These are phyloP conservation scores for Flammula alnicola DNA, from an alignment of 1,284 basidiomycete species.

Conservation along the genomic window DNA sequence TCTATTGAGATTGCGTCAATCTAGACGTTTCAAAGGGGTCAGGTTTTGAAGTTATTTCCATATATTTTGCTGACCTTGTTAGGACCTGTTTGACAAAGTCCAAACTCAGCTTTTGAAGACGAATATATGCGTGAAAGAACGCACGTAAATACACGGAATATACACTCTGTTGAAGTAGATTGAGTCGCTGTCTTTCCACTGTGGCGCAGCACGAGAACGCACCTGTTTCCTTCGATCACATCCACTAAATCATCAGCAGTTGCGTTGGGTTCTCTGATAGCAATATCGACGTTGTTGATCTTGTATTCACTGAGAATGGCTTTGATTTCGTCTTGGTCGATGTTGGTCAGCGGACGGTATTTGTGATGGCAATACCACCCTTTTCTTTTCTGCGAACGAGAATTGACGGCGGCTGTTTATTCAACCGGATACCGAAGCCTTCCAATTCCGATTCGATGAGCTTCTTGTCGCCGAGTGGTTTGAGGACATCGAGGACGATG, in stretches of 20 bases:
- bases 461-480: slow-evolving; percentile 94
- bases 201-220: slow-evolving; percentile 12
- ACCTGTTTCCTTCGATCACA: slow-evolving; percentile 92
- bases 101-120: background rate
- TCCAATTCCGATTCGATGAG: slow-evolving; percentile 93
- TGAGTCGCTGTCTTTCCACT: background rate
- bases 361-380: slow-evolving; percentile 92
- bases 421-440: slow-evolving; percentile 95
- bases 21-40: slow-evolving; percentile 48
- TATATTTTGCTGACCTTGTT: slow-evolving; percentile 61
- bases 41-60: too few species aligned
- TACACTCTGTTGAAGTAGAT: slow-evolving; percentile 71
- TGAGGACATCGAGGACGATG: slow-evolving; percentile 97
- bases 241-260: slow-evolving; percentile 98
- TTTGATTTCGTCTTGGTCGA: slow-evolving; percentile 95
- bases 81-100: slow-evolving; percentile 53
- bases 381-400: slow-evolving; percentile 92
- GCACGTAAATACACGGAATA: slow-evolving; percentile 88
- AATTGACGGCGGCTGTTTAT: slow-evolving; percentile 94
- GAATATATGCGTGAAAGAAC: slow-evolving; percentile 30
- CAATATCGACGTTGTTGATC: slow-evolving; percentile 89
- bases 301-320: slow-evolving; percentile 96
- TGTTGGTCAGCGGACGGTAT: slow-evolving; percentile 98
- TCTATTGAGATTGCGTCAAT: slow-evolving; percentile 99
- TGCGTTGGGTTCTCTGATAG: slow-evolving; percentile 92